These are phyloP conservation scores for Fraxinus pennsylvanica DNA, from an alignment of 257 asterid genomes.

Conservation along the genomic window DNA sequence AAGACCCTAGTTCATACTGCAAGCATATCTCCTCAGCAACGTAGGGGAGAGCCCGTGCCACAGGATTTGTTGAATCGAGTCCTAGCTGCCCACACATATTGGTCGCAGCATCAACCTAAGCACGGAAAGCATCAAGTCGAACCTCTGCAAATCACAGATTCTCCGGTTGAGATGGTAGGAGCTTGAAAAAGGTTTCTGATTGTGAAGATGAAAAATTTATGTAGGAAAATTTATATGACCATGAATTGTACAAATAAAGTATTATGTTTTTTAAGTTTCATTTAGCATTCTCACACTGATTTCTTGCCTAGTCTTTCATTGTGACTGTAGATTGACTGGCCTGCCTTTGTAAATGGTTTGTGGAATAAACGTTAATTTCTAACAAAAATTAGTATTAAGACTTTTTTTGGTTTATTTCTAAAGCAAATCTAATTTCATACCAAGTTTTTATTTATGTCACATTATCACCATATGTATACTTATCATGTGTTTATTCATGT, in stretches of 20 bases:
- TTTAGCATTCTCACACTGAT: constrained; percentile 40
- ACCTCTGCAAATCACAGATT: constrained; percentile 32
- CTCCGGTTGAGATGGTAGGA: constrained; percentile 27
- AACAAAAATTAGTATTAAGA: neutral
- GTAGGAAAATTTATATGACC: constrained; percentile 31
- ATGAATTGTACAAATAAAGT: constrained; percentile 41
- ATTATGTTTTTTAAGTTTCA: constrained; percentile 23
- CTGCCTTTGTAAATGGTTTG: constrained; percentile 39
- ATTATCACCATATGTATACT: too few relatives aligned
- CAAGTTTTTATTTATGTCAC: too few relatives aligned
- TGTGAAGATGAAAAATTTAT: constrained; percentile 31
- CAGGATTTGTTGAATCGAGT: constrained; percentile 85
- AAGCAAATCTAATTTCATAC: neutral
- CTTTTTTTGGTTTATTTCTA: neutral
- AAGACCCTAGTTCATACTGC: constrained; percentile 91
- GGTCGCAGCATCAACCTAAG: constrained; percentile 76
- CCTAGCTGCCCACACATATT: constrained; percentile 63
- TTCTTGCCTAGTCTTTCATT: constrained; percentile 36
- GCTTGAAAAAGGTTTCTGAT: constrained; percentile 35
- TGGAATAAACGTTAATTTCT: constrained; percentile 8
- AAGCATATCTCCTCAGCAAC: constrained; percentile 86
- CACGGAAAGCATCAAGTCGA: constrained; percentile 52
- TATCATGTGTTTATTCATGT: too few relatives aligned
- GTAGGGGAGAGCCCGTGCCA: constrained; percentile 91
- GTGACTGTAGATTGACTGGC: constrained; percentile 38